Base-by-base conservation (phyloP, 23 red algal species). In the Gracilaria gracilis region DNA sequence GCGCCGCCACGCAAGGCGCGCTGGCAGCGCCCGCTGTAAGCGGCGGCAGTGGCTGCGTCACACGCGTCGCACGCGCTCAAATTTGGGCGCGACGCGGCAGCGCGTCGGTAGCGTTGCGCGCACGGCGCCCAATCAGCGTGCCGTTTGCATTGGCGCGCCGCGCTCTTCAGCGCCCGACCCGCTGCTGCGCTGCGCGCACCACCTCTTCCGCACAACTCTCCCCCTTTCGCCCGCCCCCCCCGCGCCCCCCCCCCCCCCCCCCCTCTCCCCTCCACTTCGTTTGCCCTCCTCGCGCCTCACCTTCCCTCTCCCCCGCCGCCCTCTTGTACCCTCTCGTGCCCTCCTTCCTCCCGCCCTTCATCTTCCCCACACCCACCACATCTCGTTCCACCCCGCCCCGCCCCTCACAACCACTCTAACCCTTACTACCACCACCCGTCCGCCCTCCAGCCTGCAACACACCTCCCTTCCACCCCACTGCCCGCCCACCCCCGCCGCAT, bases 41-140 rank as follows among this genome's bases (percentile, higher is more conserved):
- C 69, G 11, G 42, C 42, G 42, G 42, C 42, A 11, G 35, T 27
- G 69, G 28, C 9, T 27, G 35, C 35, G 69, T 47, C 16, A 40
- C 69, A 47, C 69, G 69, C 69, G 39, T 75, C 69, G 69, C 35
- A 75, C 39, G 69, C 69, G 69, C 69, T 75, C 69, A 46, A 75
- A 75, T 75, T 75, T 75, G 69, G 69, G 17, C 69, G 28, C 36
- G 21, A 75, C 69, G 69, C 69, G 69, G 69, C 69, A 75, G 69
- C 69, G 69, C 36, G 69, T 46, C 39, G 69, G 69, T 75, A 75
- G 69, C 69, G 69, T 47, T 40, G 69, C 69, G 69, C 36, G 36
- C 69, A 12, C 37, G 28, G 31, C 69, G 69, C 21, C 69, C 69
- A 75, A 75, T 75, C 69, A 75, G 69, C 35, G 69, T 21, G 69